Base-by-base conservation (phyloP, 2,329 filamentous ascomycete species). In the Juglanconis sp. region DNA sequence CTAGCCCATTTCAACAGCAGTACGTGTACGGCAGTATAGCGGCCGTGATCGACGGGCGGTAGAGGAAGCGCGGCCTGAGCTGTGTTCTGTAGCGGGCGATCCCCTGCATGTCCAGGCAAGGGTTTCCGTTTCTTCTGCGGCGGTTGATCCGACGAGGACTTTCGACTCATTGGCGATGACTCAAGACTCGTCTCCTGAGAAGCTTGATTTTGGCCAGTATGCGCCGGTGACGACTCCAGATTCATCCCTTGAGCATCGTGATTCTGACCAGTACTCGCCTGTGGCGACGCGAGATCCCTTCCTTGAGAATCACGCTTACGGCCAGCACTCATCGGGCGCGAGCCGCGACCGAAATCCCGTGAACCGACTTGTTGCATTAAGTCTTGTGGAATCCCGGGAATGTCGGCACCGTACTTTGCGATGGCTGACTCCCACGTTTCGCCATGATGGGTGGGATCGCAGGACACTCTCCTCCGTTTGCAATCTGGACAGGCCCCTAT, bases 1-100 rank as follows among this genome's bases (percentile, higher is more conserved):
- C 84, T 81, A 59, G 83, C 76, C 83, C 83, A 86, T 59, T 77
- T 76, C 4, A 85, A 69, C n/a, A 86, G 67, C n/a, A 85, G 74
- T 2, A 72, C 81, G 55, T 80, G 77, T 3, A 79, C 82, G n/a
- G 74, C 73, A 47, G 73, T 79, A 65, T 86, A 86, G 11, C 83
- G 80, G 61, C 77, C 79, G 48, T 81, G 80, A 57, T 84, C 81
- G 32, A 81, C 78, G 5, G 79, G 79, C 4, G 81, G 80, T 32
- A 84, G 65, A 2, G 68, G 44, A 11, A 61, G 58, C 17, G 71
- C 67, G 53, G 73, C 66, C 6, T 78, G 76, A 2, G 78, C 67
- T 4, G 78, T 75, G 67, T 81, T 83, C 57, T 84, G 81, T 6
- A 81, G 71, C n/a, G 81, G 77, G 4, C 82, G 82, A 0, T 81